Conservation (phyloP, 805 yeast species). For the Ogataea pilisensis region DNA sequence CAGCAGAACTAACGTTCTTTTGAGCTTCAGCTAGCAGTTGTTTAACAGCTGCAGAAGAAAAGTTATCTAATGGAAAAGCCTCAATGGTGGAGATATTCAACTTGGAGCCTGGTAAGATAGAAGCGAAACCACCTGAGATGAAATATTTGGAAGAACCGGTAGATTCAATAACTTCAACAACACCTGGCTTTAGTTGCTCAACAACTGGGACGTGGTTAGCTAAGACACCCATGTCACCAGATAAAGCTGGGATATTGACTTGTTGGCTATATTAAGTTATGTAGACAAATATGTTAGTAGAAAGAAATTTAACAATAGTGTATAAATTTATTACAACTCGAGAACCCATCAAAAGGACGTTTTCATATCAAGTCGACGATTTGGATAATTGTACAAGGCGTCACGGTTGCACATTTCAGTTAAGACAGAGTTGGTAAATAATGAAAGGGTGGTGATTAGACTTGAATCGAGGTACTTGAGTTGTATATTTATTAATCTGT, state of each 20-base stretch:
- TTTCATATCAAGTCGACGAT: too few species aligned
- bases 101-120: constrained; percentile 91
- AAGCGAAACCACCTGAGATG: constrained; percentile 94
- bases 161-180: constrained; percentile 84
- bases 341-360: too few species aligned
- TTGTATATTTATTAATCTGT: too few species aligned
- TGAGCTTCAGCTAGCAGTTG: constrained; percentile 87
- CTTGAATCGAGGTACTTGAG: too few species aligned
- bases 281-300: not conserved
- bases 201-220: constrained; percentile 98
- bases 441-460: too few species aligned
- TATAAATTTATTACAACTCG: not conserved
- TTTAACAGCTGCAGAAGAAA: constrained; percentile 76
- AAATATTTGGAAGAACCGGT: constrained; percentile 74
- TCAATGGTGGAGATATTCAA: constrained; percentile 90
- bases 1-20: constrained; percentile 80
- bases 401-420: too few species aligned
- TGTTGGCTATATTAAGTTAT: constrained; percentile 42
- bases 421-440: too few species aligned
- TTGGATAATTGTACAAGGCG: too few species aligned
- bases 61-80: constrained; percentile 87
- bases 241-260: constrained; percentile 92
- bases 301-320: too few species aligned
- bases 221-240: constrained; percentile 95
- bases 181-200: constrained; percentile 95